Evolutionary conservation across 225 moss, liverwort and hornwort species (phyloP).

Genomic region (Physcomitrellopsis africana): DNA sequence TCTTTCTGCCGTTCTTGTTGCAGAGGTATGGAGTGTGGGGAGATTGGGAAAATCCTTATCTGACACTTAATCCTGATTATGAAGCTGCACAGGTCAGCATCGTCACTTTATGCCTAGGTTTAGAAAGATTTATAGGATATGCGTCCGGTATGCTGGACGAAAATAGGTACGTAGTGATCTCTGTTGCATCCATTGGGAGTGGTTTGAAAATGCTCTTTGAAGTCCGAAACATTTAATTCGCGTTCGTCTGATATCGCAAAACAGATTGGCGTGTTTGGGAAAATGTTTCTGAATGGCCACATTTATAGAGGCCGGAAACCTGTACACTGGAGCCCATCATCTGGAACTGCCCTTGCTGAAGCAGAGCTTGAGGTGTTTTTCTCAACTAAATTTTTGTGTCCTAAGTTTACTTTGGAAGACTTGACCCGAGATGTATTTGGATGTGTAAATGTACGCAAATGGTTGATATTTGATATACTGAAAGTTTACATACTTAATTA

Average conservation of each 20-base stretch:
- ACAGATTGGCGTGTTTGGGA: constrained; percentile 95
- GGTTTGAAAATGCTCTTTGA: constrained; percentile 1
- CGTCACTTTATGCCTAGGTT: constrained; percentile 11
- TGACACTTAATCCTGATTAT: constrained; percentile 92
- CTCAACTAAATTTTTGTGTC: constrained; percentile 34
- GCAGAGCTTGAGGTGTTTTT: constrained; percentile 94
- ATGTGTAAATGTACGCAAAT: background rate
- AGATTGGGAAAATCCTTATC: constrained; percentile 94
- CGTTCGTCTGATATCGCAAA: constrained; percentile 15
- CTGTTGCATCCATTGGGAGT: constrained; percentile 14
- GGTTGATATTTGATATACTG: background rate
- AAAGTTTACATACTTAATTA: background rate
- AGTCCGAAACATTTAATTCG: background rate
- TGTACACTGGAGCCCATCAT: constrained; percentile 99
- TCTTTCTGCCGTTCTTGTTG: constrained; percentile 23
- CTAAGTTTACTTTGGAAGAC: constrained; percentile 19
- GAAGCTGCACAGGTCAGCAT: constrained; percentile 89
- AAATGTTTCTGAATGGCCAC: constrained; percentile 94
- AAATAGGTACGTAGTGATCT: background rate
- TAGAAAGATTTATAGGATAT: background rate
- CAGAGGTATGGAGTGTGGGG: constrained; percentile 98
- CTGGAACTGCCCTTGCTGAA: constrained; percentile 95
- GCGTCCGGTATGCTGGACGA: background rate
- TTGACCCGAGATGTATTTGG: background rate
- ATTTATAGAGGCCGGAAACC: constrained; percentile 96